Evolutionary conservation across 73 alveolate genomes (phyloP).

Genomic region (Tetrahymena borealis): DNA sequence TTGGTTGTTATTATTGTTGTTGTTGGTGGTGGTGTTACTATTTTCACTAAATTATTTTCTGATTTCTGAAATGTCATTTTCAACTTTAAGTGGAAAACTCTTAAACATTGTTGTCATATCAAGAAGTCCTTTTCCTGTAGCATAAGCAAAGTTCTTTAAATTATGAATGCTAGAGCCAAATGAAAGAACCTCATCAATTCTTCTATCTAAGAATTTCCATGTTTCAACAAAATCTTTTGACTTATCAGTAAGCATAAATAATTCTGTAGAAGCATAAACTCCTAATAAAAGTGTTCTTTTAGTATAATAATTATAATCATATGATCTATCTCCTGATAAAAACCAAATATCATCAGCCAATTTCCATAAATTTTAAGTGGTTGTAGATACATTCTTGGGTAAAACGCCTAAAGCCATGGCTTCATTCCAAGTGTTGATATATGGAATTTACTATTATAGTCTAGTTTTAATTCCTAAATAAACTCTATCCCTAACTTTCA

Average conservation of each 20-base stretch:
- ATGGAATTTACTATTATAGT: slow-evolving; percentile 42
- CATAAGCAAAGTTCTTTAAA: background rate
- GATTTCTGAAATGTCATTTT: background rate
- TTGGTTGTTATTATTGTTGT: background rate
- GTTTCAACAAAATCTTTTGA: slow-evolving; percentile 43
- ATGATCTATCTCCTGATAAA: slow-evolving; percentile 60
- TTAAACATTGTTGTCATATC: slow-evolving; percentile 33
- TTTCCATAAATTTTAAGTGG: slow-evolving; percentile 36
- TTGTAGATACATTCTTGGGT: slow-evolving; percentile 39
- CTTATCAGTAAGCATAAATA: slow-evolving; percentile 61
- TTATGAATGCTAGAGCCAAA: slow-evolving; percentile 7
- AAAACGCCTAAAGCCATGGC: slow-evolving; percentile 66
- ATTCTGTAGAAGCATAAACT: slow-evolving; percentile 61
- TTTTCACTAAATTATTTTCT: background rate
- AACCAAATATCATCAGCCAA: slow-evolving; percentile 64
- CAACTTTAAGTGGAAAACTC: slow-evolving; percentile 16
- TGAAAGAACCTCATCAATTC: slow-evolving; percentile 12
- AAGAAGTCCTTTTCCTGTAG: slow-evolving; percentile 7
- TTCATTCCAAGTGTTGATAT: slow-evolving; percentile 58
- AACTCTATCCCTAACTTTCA: slow-evolving; percentile 7
- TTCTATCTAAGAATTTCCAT: slow-evolving; percentile 64
- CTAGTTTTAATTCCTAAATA: slow-evolving; percentile 36
- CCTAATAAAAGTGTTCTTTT: slow-evolving; percentile 56
- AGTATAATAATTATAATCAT: slow-evolving; percentile 62
- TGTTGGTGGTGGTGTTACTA: background rate